Evolutionary conservation across 2,329 filamentous ascomycete species (phyloP).

Genomic region (Eurotiales sp.): DNA sequence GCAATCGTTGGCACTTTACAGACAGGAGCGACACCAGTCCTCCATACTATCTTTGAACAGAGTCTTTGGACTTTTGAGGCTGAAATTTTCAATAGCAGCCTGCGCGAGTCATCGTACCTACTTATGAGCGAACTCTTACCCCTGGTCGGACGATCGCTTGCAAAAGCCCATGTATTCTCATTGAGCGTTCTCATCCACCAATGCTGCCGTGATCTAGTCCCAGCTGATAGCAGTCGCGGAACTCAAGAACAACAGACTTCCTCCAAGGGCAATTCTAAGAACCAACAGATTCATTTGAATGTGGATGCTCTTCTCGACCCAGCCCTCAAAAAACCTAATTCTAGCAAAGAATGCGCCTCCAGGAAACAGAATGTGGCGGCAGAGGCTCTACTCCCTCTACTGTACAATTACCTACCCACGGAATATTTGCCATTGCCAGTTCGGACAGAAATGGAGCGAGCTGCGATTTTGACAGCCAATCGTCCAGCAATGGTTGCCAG

Average conservation of each 20-base stretch:
- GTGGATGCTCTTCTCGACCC: slow-evolving; percentile 67
- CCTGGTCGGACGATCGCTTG: slow-evolving; percentile 62
- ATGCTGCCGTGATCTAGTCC: slow-evolving; percentile 73
- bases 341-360: slow-evolving; percentile 18
- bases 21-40: slow-evolving; percentile 55
- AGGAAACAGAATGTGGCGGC: slow-evolving; percentile 56
- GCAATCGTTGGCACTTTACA: slow-evolving; percentile 58
- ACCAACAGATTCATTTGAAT: slow-evolving; percentile 46
- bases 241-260: slow-evolving; percentile 15
- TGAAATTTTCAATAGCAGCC: slow-evolving; percentile 45
- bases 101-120: slow-evolving; percentile 61
- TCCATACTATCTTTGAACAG: slow-evolving; percentile 66
- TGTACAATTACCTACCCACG: slow-evolving; percentile 63
- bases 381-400: slow-evolving; percentile 55
- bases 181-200: slow-evolving; percentile 60
- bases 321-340: slow-evolving; percentile 29
- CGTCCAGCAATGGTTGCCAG: slow-evolving; percentile 75
- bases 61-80: slow-evolving; percentile 64
- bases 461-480: slow-evolving; percentile 67
- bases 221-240: slow-evolving; percentile 36
- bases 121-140: slow-evolving; percentile 57
- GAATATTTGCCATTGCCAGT: slow-evolving; percentile 65
- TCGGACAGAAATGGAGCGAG: slow-evolving; percentile 74
- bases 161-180: slow-evolving; percentile 62
- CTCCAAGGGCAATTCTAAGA: slow-evolving; percentile 39